Evolutionary conservation across 2,329 filamentous ascomycete genomes (phyloP).

Genomic region (Diaporthe amygdali): DNA sequence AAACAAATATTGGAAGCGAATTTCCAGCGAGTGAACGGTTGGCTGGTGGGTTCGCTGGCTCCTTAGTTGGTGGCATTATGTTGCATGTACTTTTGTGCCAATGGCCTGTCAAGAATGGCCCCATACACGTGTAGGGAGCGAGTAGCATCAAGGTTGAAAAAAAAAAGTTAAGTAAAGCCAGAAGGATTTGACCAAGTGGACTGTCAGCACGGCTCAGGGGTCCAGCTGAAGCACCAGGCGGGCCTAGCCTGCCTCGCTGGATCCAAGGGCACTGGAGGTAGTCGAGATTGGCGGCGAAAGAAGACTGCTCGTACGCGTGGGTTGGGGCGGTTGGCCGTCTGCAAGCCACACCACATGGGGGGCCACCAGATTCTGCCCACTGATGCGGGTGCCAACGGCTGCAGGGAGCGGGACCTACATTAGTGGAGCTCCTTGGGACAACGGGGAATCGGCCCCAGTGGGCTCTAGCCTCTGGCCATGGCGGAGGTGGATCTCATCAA

Average conservation of each 20-base stretch:
- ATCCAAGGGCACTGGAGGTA: not conserved
- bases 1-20: not conserved
- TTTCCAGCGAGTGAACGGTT: not conserved
- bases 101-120: not conserved
- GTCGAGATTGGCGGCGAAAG: not conserved
- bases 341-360: constrained; percentile 11
- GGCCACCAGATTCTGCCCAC: not conserved
- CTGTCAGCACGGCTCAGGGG: not conserved
- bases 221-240: constrained; percentile 1
- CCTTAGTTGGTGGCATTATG: not conserved
- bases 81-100: not conserved
- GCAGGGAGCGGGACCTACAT: constrained; percentile 16
- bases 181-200: not conserved
- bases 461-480: constrained; percentile 1
- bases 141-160: not conserved
- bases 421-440: constrained; percentile 2
- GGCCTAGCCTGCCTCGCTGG: not conserved
- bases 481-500: constrained; percentile 14
- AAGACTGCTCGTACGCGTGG: too few relatives aligned
- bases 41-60: not conserved
- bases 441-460: not conserved
- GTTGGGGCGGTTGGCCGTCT: not conserved
- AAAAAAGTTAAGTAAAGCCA: not conserved
- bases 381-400: not conserved
- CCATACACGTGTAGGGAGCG: not conserved